phyloP scores from a whole-genome alignment of 2,329 filamentous ascomycete genomes.

The Sporothrix humicola region DNA sequence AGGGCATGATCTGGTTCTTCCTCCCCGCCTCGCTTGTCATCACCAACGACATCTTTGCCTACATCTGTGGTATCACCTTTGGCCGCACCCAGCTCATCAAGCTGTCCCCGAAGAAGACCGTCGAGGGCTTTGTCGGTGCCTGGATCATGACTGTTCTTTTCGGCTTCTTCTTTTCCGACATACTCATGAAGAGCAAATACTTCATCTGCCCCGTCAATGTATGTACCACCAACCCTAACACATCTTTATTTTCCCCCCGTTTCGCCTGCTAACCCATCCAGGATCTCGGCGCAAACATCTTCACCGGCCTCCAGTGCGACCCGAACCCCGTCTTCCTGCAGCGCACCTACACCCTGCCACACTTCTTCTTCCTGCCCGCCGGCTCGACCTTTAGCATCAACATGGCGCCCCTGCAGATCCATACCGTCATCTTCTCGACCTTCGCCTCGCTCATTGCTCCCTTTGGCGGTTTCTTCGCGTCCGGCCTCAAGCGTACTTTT shows the following conservation, averaged over 20 bases:
- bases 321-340: slow-evolving; percentile 91
- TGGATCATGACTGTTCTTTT: slow-evolving; percentile 95
- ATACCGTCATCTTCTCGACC: slow-evolving; percentile 85
- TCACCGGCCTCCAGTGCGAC: slow-evolving; percentile 86
- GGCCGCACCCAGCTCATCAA: slow-evolving; percentile 97
- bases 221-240: slow-evolving; percentile 42
- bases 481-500: slow-evolving; percentile 95
- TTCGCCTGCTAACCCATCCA: slow-evolving; percentile 41
- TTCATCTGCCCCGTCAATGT: slow-evolving; percentile 97
- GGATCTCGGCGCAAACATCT: slow-evolving; percentile 91
- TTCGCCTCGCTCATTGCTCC: slow-evolving; percentile 97
- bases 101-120: slow-evolving; percentile 97
- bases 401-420: slow-evolving; percentile 88
- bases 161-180: slow-evolving; percentile 78
- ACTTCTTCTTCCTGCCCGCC: slow-evolving; percentile 73
- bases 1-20: slow-evolving; percentile 99
- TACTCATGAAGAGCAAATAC: slow-evolving; percentile 90
- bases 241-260: too few species aligned
- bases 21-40: slow-evolving; percentile 92
- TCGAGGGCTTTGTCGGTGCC: slow-evolving; percentile 94
- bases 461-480: slow-evolving; percentile 98
- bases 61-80: slow-evolving; percentile 96
- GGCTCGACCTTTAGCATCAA: slow-evolving; percentile 66
- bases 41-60: slow-evolving; percentile 98
- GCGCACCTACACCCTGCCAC: slow-evolving; percentile 73